phyloP scores from a whole-genome alignment of 176 grass and related monocot species.

The Phoenix roebelenii region DNA sequence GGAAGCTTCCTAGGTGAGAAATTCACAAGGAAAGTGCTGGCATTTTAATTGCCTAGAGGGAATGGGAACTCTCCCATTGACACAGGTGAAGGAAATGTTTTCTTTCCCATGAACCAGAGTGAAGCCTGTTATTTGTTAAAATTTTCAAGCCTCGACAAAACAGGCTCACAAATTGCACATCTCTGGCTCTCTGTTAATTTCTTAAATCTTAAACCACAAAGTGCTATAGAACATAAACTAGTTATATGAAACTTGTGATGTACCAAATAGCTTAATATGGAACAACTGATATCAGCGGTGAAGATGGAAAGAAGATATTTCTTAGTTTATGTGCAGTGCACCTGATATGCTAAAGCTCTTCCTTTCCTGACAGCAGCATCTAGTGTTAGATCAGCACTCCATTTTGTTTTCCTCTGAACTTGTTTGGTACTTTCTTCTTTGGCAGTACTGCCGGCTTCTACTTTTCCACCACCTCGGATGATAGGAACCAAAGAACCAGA shows the following conservation, averaged over 20 bases:
- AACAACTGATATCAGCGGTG: not conserved
- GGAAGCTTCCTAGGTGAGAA: conserved; percentile 56
- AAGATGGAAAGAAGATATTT: not conserved
- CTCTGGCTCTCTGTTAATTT: too few relatives aligned
- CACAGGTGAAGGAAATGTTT: not conserved
- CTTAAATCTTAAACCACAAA: too few relatives aligned
- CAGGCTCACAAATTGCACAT: too few relatives aligned
- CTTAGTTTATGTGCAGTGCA: not conserved
- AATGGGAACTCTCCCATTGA: conserved; percentile 9
- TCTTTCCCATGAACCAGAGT: not conserved
- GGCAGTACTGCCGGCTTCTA: conserved; percentile 21
- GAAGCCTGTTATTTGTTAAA: too few relatives aligned
- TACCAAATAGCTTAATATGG: too few relatives aligned
- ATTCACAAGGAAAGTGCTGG: conserved; percentile 33
- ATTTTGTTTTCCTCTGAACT: conserved; percentile 74
- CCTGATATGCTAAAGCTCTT: conserved; percentile 76
- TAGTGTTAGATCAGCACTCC: conserved; percentile 43
- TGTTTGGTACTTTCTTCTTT: conserved; percentile 38
- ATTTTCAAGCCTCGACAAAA: too few relatives aligned
- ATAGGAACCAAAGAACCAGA: conserved; percentile 54
- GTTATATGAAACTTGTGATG: too few relatives aligned
- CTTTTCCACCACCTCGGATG: conserved; percentile 35
- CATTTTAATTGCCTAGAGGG: conserved; percentile 14
- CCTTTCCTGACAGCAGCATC: conserved; percentile 55
- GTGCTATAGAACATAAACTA: too few relatives aligned